These are phyloP conservation scores for Phytophthora pseudosyringae DNA, from an alignment of 352 stramenopile species.

Conservation along the genomic window DNA sequence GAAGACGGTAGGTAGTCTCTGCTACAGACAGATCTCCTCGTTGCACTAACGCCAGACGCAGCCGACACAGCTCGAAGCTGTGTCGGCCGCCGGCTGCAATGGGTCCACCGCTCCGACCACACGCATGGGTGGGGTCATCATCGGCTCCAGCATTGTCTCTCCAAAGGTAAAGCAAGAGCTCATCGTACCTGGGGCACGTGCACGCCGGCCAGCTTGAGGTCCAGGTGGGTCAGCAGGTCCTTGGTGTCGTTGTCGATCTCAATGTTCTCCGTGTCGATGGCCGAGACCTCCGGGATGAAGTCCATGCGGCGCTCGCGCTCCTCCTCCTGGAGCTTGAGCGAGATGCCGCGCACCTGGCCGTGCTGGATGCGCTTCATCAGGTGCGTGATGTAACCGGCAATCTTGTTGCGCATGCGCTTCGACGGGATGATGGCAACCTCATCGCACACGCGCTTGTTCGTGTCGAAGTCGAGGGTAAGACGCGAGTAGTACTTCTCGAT, in stretches of 20 bases:
- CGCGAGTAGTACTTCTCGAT: constrained; percentile 99
- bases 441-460: constrained; percentile 98
- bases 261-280: constrained; percentile 94
- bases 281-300: constrained; percentile 99
- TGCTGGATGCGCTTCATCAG: constrained; percentile 99
- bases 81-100: constrained; percentile 35
- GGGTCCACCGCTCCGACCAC: constrained; percentile 70
- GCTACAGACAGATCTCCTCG: constrained; percentile 6
- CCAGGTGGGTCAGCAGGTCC: constrained; percentile 97
- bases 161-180: constrained; percentile 12
- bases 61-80: neutral
- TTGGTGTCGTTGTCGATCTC: constrained; percentile 99
- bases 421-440: constrained; percentile 99
- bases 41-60: constrained; percentile 20
- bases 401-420: constrained; percentile 99
- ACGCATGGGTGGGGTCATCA: constrained; percentile 37
- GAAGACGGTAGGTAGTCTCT: neutral
- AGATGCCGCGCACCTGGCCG: constrained; percentile 99
- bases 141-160: constrained; percentile 85
- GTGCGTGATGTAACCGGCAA: constrained; percentile 99
- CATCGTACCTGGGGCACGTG: constrained; percentile 87
- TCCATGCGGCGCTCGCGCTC: constrained; percentile 99
- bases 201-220: constrained; percentile 93
- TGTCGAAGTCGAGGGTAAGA: constrained; percentile 99
- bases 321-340: constrained; percentile 99